Evolutionary conservation across 306 rosid species (phyloP).

Genomic region (Cucurbita maxima): DNA sequence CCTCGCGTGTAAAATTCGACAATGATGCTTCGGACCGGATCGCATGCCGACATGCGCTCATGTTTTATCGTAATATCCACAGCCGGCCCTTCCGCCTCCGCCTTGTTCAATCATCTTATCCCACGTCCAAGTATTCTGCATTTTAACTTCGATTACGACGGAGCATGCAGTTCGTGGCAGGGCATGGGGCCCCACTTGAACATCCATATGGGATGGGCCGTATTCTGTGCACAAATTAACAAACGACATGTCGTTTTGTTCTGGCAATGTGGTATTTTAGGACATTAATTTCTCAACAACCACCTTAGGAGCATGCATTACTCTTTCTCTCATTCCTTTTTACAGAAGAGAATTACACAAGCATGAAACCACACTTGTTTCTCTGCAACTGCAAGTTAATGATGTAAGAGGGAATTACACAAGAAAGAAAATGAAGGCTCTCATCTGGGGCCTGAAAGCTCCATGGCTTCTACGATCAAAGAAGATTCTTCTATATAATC

Average conservation of each 20-base stretch:
- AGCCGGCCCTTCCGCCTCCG: too few species aligned
- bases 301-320: background rate
- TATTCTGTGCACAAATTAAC: background rate
- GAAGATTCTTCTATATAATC: slow-evolving; percentile 90
- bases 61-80: too few species aligned
- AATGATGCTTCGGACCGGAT: background rate
- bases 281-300: background rate
- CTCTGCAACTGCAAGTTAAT: background rate
- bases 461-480: slow-evolving; percentile 87
- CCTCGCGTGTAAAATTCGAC: background rate
- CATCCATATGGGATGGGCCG: background rate
- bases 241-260: background rate
- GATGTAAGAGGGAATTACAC: background rate
- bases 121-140: too few species aligned
- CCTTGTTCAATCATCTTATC: too few species aligned
- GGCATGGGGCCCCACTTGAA: too few species aligned
- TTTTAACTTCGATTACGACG: too few species aligned
- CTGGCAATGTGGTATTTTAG: too few species aligned
- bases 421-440: background rate
- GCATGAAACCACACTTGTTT: background rate
- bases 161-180: too few species aligned
- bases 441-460: slow-evolving; percentile 99
- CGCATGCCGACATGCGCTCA: background rate
- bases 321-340: background rate
- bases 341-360: slow-evolving; percentile 4